These are phyloP conservation scores for Metschnikowia lochheadii DNA, from an alignment of 805 yeast genomes.

Conservation along the genomic window DNA sequence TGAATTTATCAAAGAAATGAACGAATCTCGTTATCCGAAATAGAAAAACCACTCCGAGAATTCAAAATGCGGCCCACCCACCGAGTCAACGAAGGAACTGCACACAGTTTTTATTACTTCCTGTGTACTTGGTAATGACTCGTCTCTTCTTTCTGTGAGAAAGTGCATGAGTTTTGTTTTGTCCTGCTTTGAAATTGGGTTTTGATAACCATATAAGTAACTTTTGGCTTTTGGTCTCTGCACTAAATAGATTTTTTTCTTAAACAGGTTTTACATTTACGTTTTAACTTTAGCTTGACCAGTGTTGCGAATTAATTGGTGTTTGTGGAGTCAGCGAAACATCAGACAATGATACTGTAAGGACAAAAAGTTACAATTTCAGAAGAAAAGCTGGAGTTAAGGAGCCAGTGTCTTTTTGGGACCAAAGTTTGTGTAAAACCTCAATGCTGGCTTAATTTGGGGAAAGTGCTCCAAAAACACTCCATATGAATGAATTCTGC, in stretches of 20 bases:
- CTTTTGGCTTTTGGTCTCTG: not conserved
- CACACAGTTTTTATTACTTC: not conserved
- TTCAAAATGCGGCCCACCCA: constrained; percentile 3
- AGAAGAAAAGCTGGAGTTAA: no score
- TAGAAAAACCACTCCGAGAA: constrained; percentile 9
- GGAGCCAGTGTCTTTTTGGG: no score
- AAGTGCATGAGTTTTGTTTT: not conserved
- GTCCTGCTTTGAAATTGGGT: not conserved
- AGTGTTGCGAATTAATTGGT: not conserved
- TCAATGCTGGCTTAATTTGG: not conserved
- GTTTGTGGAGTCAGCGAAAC: not conserved
- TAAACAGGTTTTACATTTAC: not conserved
- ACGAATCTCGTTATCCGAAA: constrained; percentile 29
- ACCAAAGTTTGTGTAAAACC: not conserved
- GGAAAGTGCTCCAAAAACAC: not conserved
- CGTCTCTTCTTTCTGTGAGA: not conserved
- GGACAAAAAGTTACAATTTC: not conserved
- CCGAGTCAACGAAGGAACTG: constrained; percentile 2
- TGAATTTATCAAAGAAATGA: constrained; percentile 21
- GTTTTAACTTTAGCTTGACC: not conserved
- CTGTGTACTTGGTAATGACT: not conserved
- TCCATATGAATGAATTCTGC: not conserved
- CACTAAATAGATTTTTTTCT: no score
- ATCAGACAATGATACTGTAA: not conserved
- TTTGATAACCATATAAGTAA: not conserved